A percentile compares a stretch with the other conserved stretches of the same genome.
These are phyloP conservation scores for Fennellomyces sp. DNA, from an alignment of 371 early-diverging fungal species.

Conservation along the genomic window DNA sequence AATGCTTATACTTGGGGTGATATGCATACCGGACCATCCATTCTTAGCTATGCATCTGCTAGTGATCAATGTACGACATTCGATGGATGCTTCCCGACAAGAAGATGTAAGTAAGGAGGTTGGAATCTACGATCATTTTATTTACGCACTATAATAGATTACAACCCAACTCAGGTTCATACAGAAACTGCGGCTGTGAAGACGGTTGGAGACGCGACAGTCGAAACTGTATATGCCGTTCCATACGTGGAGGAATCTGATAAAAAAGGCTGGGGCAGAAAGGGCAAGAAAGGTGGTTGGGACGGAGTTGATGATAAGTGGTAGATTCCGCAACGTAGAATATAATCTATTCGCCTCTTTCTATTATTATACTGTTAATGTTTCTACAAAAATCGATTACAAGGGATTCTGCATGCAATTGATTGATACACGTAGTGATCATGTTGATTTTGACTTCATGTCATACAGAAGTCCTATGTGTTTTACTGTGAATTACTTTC, in stretches of 20 bases:
- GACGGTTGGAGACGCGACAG: neutral
- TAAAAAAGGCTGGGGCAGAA: neutral
- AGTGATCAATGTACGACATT: neutral
- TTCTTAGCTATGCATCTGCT: neutral
- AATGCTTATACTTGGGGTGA: neutral
- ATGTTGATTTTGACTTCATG: too few relatives aligned
- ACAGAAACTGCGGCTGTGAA: neutral
- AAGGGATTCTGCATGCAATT: too few relatives aligned
- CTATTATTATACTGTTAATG: too few relatives aligned
- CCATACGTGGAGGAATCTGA: neutral
- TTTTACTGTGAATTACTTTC: too few relatives aligned
- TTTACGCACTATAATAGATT: too few relatives aligned
- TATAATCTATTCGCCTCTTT: too few relatives aligned
- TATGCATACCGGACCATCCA: neutral
- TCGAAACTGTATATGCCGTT: neutral
- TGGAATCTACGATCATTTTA: neutral
- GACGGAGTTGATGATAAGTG: neutral
- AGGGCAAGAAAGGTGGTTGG: neutral
- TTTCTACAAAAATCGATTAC: too few relatives aligned
- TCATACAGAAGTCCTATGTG: too few relatives aligned
- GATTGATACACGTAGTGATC: too few relatives aligned
- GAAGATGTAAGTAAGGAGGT: neutral
- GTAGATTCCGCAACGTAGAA: neutral
- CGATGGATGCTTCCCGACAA: neutral
- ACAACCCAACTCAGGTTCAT: too few relatives aligned